These are phyloP conservation scores for Pueraria montana DNA, from an alignment of 306 rosid genomes.

Conservation along the genomic window DNA sequence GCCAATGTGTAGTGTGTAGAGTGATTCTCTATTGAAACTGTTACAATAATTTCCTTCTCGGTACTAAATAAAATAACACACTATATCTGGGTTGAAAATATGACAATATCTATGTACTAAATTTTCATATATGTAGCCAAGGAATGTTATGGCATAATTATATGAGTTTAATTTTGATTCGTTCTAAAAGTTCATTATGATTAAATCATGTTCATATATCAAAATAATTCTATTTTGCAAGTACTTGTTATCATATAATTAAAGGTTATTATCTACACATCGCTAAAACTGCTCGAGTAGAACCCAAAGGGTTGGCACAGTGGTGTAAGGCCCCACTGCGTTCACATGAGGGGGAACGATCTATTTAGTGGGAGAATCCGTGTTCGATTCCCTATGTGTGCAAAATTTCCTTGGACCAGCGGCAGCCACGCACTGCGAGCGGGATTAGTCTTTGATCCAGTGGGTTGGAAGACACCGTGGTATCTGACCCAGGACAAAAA, in stretches of 20 bases:
- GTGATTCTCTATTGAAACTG: slow-evolving; percentile 21
- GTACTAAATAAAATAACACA: neutral
- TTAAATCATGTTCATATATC: neutral
- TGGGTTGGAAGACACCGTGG: too few relatives aligned
- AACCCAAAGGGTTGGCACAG: too few relatives aligned
- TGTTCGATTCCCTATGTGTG: too few relatives aligned
- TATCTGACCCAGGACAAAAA: too few relatives aligned
- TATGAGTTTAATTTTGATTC: neutral
- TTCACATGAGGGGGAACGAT: too few relatives aligned
- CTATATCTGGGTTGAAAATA: neutral
- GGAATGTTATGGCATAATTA: too few relatives aligned
- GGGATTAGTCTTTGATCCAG: too few relatives aligned
- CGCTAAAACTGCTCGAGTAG: neutral
- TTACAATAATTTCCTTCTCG: neutral
- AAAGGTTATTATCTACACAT: neutral
- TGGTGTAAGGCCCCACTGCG: too few relatives aligned
- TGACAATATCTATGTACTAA: neutral
- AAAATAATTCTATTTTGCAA: neutral
- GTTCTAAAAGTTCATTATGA: neutral
- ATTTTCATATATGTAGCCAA: neutral
- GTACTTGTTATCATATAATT: neutral
- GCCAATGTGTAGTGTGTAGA: slow-evolving; percentile 55
- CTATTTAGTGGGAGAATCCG: too few relatives aligned
- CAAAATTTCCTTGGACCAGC: too few relatives aligned
- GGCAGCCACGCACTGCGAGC: too few relatives aligned